Evolutionary conservation across 176 grass and related monocot species (phyloP).

Genomic region (Puccinellia tenuiflora): DNA sequence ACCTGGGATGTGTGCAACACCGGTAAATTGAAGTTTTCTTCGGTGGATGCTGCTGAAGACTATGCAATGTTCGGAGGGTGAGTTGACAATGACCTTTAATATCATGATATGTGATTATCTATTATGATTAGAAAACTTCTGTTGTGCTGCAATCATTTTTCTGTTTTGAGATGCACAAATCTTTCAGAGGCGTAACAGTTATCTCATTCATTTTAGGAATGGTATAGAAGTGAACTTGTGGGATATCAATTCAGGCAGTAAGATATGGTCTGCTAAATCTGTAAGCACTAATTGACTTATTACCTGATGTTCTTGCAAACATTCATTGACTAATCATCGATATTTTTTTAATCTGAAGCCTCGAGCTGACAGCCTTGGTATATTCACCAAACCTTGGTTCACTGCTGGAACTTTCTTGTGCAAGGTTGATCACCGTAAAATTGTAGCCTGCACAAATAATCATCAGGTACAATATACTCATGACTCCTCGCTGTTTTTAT

Average conservation of each 20-base stretch:
- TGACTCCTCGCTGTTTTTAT: not conserved
- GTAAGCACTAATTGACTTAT: slow-evolving; percentile 37
- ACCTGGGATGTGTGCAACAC: slow-evolving; percentile 71
- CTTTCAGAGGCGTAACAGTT: not conserved
- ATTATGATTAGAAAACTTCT: not conserved
- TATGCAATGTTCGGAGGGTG: slow-evolving; percentile 94
- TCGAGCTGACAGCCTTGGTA: slow-evolving; percentile 67
- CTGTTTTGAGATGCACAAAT: not conserved
- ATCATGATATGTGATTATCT: not conserved
- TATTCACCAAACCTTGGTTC: slow-evolving; percentile 71
- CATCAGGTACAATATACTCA: slow-evolving; percentile 60
- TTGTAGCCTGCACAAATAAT: slow-evolving; percentile 73
- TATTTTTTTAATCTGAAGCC: slow-evolving; percentile 50
- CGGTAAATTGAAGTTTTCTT: slow-evolving; percentile 60
- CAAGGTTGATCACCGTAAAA: slow-evolving; percentile 95
- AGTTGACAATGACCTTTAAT: slow-evolving; percentile 16
- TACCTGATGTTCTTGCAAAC: not conserved
- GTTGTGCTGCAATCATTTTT: not conserved
- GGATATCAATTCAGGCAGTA: slow-evolving; percentile 68
- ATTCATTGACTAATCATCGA: slow-evolving; percentile 18
- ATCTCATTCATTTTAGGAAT: slow-evolving; percentile 47
- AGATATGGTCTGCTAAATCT: slow-evolving; percentile 86
- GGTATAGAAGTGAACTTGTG: slow-evolving; percentile 82
- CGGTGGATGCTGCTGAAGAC: slow-evolving; percentile 60
- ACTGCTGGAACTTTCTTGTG: slow-evolving; percentile 86